Base-by-base conservation (phyloP, 352 stramenopile species). In the Plasmopara halstedii region DNA sequence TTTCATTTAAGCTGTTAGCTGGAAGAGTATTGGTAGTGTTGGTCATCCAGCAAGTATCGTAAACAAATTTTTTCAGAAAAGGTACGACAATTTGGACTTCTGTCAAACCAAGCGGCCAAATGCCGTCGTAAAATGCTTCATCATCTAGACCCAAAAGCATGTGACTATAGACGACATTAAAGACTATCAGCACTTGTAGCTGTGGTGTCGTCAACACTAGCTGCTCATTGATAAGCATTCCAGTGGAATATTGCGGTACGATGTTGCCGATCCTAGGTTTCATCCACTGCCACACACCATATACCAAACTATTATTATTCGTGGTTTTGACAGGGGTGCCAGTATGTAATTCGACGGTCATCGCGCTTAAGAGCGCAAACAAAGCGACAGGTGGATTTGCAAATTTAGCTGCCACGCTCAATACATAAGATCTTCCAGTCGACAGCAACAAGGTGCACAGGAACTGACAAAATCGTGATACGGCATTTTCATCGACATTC, bases 111-210 rank as follows among this genome's bases (percentile, higher is more conserved):
- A 89, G 57, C 10, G 78, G 81, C 67, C 64, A 85, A 36, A 61
- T 42, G 0, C 58, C 58, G 33, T 86, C 67, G 53, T 87, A 85
- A 31, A 90, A 81, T 9, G 79, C 67, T 38, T 85, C 73, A 48
- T 88, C 76, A 21, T 85, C 76, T 9, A 85, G 60, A 25, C 64
- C 59, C 21, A 88, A 38, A 1, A 88, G 55, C 53, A 79, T 67
- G 55, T 85, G 73, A 42, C 71, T 83, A 41, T 75, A 86, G 29
- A 80, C 58, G 17, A 70, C 44, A 31, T 83, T 86, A 49, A 86
- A 85, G 3, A 85, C 34, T 1, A 88, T 21, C 15, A 88, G 57
- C 32, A 70, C 58, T 32, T 68, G 53, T 33, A 81, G 40, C 4
- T 58, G 56, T 29, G 56, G 40, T 2, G 39, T 50, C 20, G 59